phyloP scores from a whole-genome alignment of 1,284 basidiomycete genomes.

The Volvariella volvacea region DNA sequence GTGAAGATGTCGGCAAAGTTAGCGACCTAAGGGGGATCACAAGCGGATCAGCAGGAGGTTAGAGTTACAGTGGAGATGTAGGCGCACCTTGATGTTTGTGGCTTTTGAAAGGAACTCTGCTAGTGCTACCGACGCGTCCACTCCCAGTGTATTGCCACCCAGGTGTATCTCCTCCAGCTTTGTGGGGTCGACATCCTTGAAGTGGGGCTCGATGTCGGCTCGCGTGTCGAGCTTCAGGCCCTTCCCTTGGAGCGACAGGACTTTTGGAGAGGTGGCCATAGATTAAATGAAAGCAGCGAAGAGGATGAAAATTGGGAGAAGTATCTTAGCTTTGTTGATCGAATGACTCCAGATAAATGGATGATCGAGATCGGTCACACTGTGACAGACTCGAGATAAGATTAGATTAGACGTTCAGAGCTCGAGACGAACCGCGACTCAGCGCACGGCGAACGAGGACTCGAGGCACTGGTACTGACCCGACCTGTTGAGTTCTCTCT shows the following conservation, averaged over 20 bases:
- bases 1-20: slow-evolving; percentile 99
- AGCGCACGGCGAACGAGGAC: too few species aligned
- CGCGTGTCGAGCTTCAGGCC: slow-evolving; percentile 81
- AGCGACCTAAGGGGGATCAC: slow-evolving; percentile 56
- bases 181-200: slow-evolving; percentile 62
- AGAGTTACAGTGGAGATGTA: too few species aligned
- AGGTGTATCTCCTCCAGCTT: slow-evolving; percentile 86
- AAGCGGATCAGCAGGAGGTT: too few species aligned
- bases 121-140: slow-evolving; percentile 85
- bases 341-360: too few species aligned
- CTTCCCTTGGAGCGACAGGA: slow-evolving; percentile 59
- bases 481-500: too few species aligned
- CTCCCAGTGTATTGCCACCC: slow-evolving; percentile 94
- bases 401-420: not conserved
- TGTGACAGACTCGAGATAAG: not conserved
- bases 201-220: slow-evolving; percentile 75
- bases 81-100: slow-evolving; percentile 60
- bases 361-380: not conserved
- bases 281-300: not conserved
- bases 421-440: too few species aligned
- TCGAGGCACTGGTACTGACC: too few species aligned
- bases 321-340: not conserved
- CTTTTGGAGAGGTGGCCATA: slow-evolving; percentile 15
- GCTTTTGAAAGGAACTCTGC: slow-evolving; percentile 77
- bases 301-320: not conserved